Evolutionary conservation across 1,139 yeast species (phyloP).

Genomic region (Taiozyma onychis): DNA sequence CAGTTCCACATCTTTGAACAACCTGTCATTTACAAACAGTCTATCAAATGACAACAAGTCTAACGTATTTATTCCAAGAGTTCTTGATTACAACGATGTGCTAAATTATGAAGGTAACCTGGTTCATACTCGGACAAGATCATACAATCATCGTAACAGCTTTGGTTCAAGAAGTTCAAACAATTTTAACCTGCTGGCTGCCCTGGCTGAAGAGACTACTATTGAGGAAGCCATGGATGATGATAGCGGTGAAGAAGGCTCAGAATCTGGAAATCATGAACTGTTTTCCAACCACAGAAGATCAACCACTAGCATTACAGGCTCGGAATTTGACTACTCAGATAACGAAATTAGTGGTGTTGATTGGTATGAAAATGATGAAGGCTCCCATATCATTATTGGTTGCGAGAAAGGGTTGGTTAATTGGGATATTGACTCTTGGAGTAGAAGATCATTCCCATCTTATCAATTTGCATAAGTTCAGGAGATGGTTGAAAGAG

Average conservation of each 20-base stretch:
- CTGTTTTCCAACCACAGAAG: slow-evolving; percentile 6
- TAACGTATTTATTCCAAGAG: slow-evolving; percentile 13
- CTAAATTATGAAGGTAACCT: slow-evolving; percentile 17
- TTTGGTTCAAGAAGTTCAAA: slow-evolving; percentile 17
- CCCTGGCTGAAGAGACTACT: slow-evolving; percentile 1
- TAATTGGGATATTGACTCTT: slow-evolving; percentile 45
- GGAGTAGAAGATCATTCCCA: slow-evolving; percentile 48
- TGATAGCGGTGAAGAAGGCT: background rate
- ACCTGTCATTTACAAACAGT: background rate
- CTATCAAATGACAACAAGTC: slow-evolving; percentile 3
- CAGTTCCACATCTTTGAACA: slow-evolving; percentile 6
- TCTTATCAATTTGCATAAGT: slow-evolving; percentile 21
- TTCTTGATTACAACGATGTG: slow-evolving; percentile 22
- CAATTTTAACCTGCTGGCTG: slow-evolving; percentile 18
- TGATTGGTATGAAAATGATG: slow-evolving; percentile 35
- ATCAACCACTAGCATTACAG: slow-evolving; percentile 6
- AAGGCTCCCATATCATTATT: slow-evolving; percentile 37
- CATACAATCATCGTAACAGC: slow-evolving; percentile 3
- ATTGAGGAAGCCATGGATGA: slow-evolving; percentile 4
- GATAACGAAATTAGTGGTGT: slow-evolving; percentile 43
- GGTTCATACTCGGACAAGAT: slow-evolving; percentile 1
- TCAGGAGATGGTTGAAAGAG: background rate
- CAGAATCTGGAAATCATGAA: slow-evolving; percentile 1
- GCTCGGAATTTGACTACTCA: slow-evolving; percentile 20
- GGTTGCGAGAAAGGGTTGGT: slow-evolving; percentile 44